Evolutionary conservation across 1,139 yeast genomes (phyloP).

Genomic region (Taiozyma onychis): DNA sequence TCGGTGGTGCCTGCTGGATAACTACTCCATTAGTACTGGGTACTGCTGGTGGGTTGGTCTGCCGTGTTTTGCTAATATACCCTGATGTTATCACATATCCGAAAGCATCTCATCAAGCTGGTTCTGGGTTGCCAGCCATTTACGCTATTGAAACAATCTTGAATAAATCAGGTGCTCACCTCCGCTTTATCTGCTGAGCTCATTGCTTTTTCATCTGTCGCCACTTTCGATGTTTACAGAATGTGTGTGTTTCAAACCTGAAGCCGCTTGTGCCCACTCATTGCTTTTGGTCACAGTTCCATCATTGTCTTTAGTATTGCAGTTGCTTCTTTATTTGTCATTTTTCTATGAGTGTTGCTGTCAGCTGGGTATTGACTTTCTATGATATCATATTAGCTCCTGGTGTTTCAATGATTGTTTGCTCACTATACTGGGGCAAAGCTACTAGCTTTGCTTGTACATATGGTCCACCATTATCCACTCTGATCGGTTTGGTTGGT

Average conservation of each 20-base stretch:
- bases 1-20: slow-evolving; percentile 39
- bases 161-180: slow-evolving; percentile 32
- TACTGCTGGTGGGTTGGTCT: slow-evolving; percentile 12
- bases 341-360: slow-evolving; percentile 30
- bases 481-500: too few species aligned
- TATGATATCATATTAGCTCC: slow-evolving; percentile 29
- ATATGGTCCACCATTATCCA: too few species aligned
- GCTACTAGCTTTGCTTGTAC: too few species aligned
- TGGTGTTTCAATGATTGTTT: too few species aligned
- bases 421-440: too few species aligned
- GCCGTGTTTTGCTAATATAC: slow-evolving; percentile 36
- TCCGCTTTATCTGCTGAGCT: slow-evolving; percentile 34
- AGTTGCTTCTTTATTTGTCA: neutral
- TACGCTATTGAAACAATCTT: too few species aligned
- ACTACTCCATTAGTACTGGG: slow-evolving; percentile 35
- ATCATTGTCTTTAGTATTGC: too few species aligned
- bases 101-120: neutral
- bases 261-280: too few species aligned
- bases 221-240: slow-evolving; percentile 32
- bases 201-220: slow-evolving; percentile 32
- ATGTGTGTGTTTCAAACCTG: slow-evolving; percentile 26
- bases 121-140: too few species aligned
- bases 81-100: slow-evolving; percentile 50
- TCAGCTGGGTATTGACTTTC: slow-evolving; percentile 28
- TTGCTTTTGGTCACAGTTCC: too few species aligned